Conservation (phyloP, 139 green algal genomes). For the Micractinium conductrix region DNA sequence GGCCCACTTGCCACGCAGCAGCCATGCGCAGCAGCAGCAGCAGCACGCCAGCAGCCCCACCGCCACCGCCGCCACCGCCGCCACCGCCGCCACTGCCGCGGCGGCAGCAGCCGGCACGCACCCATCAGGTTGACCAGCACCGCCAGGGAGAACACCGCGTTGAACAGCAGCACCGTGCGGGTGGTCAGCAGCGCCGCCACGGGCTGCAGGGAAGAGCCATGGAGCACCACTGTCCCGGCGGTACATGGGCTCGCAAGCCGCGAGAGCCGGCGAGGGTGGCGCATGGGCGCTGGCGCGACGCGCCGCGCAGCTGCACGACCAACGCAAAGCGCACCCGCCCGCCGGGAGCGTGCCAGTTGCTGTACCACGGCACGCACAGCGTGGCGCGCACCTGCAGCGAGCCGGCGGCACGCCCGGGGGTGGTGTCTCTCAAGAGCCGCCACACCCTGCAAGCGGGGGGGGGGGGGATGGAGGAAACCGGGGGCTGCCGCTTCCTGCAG, state of each 20-base stretch:
- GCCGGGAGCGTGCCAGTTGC: no score
- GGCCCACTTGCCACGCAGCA: no score
- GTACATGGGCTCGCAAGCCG: no score
- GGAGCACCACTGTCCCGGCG: not conserved
- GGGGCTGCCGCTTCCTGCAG: no score
- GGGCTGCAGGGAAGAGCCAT: not conserved
- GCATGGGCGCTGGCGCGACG: no score
- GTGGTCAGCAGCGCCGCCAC: constrained; percentile 11
- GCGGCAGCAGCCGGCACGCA: no score
- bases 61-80: no score
- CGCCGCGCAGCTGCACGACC: no score
- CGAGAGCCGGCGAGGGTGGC: no score
- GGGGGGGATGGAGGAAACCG: no score
- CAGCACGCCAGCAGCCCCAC: not conserved
- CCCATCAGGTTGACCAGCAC: constrained; percentile 44
- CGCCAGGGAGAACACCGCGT: constrained; percentile 21
- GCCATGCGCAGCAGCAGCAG: not conserved
- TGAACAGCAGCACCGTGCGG: constrained; percentile 3
- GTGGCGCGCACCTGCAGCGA: not conserved
- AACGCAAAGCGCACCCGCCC: no score
- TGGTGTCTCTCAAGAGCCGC: not conserved
- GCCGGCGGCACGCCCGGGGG: not conserved
- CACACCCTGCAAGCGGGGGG: not conserved
- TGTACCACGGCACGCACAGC: not conserved
- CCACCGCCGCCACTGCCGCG: no score